Base-by-base conservation (phyloP, 2,329 filamentous ascomycete genomes). In the Bimuria novae-zelandiae region DNA sequence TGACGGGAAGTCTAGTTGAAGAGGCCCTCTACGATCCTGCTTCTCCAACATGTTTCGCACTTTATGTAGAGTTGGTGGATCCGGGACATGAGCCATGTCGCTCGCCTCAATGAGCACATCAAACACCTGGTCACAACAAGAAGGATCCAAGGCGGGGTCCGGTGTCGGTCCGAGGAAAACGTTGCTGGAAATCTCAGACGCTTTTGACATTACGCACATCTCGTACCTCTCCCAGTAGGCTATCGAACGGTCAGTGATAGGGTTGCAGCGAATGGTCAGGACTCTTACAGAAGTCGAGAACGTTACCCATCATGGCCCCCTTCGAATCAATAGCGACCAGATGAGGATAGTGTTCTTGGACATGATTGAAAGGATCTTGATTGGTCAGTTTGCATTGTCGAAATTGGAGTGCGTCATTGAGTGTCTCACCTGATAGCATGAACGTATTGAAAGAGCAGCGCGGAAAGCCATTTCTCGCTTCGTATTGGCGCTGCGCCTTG, bases 181-280 rank as follows among this genome's bases (percentile, higher is more conserved):
- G 68, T 97, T 97, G 60, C 84, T 82, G 48, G 90, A 87, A 57
- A 97, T 96, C 72, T 96, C 89, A 0, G 92, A 92, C 3, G 92
- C 88, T 64, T 85, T 85, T 10, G 93, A 92, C 93, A 97, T 97
- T 54, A 82, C 82, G 72, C 89, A 92, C 93, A 99, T 97, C 76
- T 99, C 94, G 44, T 84, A 76, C 52, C 92, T 84, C 73, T 99
- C 94, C 77, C 91, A 90, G 62, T 89, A 87, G 69, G 90, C 80
- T 83, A 36, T 16, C n/a, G 25, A 14, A 14, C 4, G 30, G n/a
- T 55, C 29, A 33, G 29, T 17, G 23, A 50, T 49, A 25, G 51
- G 52, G 19, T 27, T 47, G 14, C 7, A 35, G 41, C 44, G 22
- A 21, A 23, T 23, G 0, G 22, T 23, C 19, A 36, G 3, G 30